Conservation (phyloP, 169 alveolate genomes). For the Cryptosporidium viatorum region DNA sequence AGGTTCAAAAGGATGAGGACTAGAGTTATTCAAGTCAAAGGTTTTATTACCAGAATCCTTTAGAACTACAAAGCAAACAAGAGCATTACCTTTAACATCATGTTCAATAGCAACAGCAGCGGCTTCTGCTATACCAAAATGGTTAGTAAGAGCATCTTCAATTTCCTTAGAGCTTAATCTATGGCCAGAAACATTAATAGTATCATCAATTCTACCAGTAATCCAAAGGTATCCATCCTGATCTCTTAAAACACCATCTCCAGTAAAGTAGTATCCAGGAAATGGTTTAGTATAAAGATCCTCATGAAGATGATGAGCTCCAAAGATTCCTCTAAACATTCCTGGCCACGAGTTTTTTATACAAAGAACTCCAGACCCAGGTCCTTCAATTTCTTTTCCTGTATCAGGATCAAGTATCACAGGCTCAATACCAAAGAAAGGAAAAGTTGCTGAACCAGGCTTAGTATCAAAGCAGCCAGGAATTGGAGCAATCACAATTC, state of each 20-base stretch:
- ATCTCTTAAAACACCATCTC: slow-evolving; percentile 96
- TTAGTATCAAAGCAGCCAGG: slow-evolving; percentile 90
- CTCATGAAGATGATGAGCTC: slow-evolving; percentile 88
- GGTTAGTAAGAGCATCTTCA: slow-evolving; percentile 92
- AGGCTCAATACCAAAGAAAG: slow-evolving; percentile 89
- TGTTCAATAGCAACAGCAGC: slow-evolving; percentile 94
- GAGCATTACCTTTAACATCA: slow-evolving; percentile 93
- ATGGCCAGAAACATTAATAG: slow-evolving; percentile 94
- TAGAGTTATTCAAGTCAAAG: slow-evolving; percentile 6
- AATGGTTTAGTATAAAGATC: slow-evolving; percentile 86
- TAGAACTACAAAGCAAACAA: slow-evolving; percentile 90
- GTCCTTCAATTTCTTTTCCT: slow-evolving; percentile 85
- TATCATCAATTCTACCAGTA: slow-evolving; percentile 96
- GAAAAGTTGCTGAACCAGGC: slow-evolving; percentile 95
- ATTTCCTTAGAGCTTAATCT: slow-evolving; percentile 94
- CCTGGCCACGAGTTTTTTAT: slow-evolving; percentile 92
- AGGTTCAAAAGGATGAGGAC: slow-evolving; percentile 31
- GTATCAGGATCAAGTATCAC: slow-evolving; percentile 89
- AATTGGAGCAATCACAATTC: slow-evolving; percentile 91
- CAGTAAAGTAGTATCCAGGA: slow-evolving; percentile 92
- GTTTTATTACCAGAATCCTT: slow-evolving; percentile 70
- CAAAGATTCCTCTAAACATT: slow-evolving; percentile 88
- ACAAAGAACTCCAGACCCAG: slow-evolving; percentile 88
- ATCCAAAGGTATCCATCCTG: slow-evolving; percentile 94
- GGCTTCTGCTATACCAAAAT: slow-evolving; percentile 88